These are phyloP conservation scores for Trichothecium sympodiale DNA, from an alignment of 2,329 filamentous ascomycete species.

Conservation along the genomic window DNA sequence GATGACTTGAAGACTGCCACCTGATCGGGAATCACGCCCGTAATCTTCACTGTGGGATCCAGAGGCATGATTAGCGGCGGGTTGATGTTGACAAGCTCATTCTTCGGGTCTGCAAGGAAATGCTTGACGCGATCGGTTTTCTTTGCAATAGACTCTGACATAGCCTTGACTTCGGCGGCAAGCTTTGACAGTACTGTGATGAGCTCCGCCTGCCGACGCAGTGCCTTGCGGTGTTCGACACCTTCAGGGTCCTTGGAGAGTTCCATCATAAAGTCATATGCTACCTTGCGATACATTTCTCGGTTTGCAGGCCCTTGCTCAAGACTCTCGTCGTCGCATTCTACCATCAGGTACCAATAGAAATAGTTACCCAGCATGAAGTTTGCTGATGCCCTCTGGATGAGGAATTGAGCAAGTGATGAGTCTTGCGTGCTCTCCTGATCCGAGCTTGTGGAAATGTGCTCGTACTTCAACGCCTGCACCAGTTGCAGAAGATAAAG, in stretches of 20 bases:
- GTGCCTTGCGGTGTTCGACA: conserved; percentile 58
- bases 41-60: conserved; percentile 71
- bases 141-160: conserved; percentile 63
- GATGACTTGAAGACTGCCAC: conserved; percentile 93
- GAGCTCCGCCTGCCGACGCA: conserved; percentile 82
- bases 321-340: conserved; percentile 75
- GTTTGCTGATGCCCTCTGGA: conserved; percentile 76
- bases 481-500: conserved; percentile 90
- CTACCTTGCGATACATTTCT: conserved; percentile 82
- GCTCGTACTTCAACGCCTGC: conserved; percentile 90
- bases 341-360: conserved; percentile 98
- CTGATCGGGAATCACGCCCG: conserved; percentile 72
- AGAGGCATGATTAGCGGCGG: conserved; percentile 80
- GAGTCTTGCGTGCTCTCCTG: conserved; percentile 60
- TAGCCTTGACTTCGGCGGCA: conserved; percentile 75
- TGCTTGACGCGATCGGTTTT: conserved; percentile 81
- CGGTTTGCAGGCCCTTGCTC: conserved; percentile 66
- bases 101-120: conserved; percentile 77
- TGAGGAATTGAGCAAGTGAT: conserved; percentile 79
- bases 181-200: conserved; percentile 80
- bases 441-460: conserved; percentile 47
- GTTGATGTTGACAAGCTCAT: conserved; percentile 74
- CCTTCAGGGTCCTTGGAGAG: conserved; percentile 63
- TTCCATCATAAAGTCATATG: conserved; percentile 91
- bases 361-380: conserved; percentile 90